Conservation (phyloP, 768 basidiomycete genomes). For the Boletales sp. region DNA sequence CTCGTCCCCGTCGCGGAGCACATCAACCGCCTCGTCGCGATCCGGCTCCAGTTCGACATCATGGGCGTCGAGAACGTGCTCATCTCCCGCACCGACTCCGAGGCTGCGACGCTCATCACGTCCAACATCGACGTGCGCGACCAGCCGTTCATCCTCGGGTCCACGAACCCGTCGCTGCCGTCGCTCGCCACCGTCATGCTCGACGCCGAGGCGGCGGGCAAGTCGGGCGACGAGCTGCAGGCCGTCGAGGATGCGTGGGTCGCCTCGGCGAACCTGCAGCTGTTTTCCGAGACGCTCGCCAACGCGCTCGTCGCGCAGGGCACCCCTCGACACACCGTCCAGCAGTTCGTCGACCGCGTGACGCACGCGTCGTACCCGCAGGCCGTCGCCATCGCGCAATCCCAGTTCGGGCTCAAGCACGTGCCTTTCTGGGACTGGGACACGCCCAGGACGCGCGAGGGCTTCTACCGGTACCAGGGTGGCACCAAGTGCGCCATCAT, state of each 20-base stretch:
- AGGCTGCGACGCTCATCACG: conserved; percentile 95
- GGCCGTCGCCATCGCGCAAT: conserved; percentile 73
- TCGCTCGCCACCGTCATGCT: conserved; percentile 80
- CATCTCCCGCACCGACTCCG: conserved; percentile 93
- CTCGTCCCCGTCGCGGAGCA: conserved; percentile 97
- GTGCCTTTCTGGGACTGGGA: conserved; percentile 96
- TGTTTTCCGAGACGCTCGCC: conserved; percentile 73
- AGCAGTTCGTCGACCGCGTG: conserved; percentile 61
- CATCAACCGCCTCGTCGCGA: conserved; percentile 95
- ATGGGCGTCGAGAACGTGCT: conserved; percentile 97
- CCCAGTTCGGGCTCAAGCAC: conserved; percentile 67
- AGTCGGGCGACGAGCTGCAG: conserved; percentile 77
- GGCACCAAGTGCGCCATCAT: conserved; percentile 93
- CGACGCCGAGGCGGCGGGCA: conserved; percentile 78
- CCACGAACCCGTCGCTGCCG: conserved; percentile 67
- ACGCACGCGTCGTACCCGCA: conserved; percentile 65
- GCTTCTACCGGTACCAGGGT: conserved; percentile 96
- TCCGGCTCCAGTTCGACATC: conserved; percentile 95
- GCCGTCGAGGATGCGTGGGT: conserved; percentile 89
- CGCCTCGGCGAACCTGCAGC: conserved; percentile 66
- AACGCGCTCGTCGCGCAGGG: conserved; percentile 63
- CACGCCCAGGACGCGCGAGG: conserved; percentile 88
- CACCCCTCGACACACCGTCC: conserved; percentile 42
- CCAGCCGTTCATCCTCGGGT: conserved; percentile 94
- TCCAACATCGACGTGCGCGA: conserved; percentile 97